These are phyloP conservation scores for Ampelomyces quisqualis DNA, from an alignment of 2,329 filamentous ascomycete species.

Conservation along the genomic window DNA sequence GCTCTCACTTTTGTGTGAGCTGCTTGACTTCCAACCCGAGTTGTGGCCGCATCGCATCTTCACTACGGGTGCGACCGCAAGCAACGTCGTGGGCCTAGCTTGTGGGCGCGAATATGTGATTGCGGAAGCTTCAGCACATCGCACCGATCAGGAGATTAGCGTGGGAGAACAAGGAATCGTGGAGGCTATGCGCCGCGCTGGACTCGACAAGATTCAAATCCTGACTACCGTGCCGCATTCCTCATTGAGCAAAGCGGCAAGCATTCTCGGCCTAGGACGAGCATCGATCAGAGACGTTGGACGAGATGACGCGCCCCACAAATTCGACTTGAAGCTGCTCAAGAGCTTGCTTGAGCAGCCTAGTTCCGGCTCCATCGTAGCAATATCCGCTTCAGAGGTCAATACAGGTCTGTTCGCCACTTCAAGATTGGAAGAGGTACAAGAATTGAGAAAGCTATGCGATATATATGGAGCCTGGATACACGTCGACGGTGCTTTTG, in stretches of 20 bases:
- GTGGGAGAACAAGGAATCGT: constrained; percentile 72
- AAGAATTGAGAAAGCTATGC: constrained; percentile 65
- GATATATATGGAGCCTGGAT: constrained; percentile 78
- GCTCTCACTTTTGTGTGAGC: constrained; percentile 65
- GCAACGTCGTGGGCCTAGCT: constrained; percentile 65
- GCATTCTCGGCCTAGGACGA: constrained; percentile 76
- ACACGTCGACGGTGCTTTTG: constrained; percentile 89
- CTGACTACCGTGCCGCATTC: constrained; percentile 82
- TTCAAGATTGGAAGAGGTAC: constrained; percentile 58
- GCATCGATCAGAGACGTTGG: constrained; percentile 63
- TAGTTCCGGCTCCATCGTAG: constrained; percentile 70
- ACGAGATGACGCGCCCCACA: constrained; percentile 61
- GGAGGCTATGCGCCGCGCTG: constrained; percentile 63
- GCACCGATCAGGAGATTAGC: constrained; percentile 29
- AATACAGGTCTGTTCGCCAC: constrained; percentile 84
- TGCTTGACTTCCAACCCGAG: constrained; percentile 61
- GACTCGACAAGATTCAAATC: constrained; percentile 69
- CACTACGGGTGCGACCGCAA: constrained; percentile 70
- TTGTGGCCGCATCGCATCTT: constrained; percentile 75
- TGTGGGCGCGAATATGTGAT: constrained; percentile 71
- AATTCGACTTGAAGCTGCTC: constrained; percentile 66
- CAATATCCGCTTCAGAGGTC: constrained; percentile 82
- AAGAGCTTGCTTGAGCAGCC: constrained; percentile 58
- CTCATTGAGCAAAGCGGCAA: constrained; percentile 79
- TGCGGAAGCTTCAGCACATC: constrained; percentile 45